Evolutionary conservation across 2,329 filamentous ascomycete genomes (phyloP), one percentile per base, ranked within the genome.

Genomic region (Anisogramma anomala): DNA sequence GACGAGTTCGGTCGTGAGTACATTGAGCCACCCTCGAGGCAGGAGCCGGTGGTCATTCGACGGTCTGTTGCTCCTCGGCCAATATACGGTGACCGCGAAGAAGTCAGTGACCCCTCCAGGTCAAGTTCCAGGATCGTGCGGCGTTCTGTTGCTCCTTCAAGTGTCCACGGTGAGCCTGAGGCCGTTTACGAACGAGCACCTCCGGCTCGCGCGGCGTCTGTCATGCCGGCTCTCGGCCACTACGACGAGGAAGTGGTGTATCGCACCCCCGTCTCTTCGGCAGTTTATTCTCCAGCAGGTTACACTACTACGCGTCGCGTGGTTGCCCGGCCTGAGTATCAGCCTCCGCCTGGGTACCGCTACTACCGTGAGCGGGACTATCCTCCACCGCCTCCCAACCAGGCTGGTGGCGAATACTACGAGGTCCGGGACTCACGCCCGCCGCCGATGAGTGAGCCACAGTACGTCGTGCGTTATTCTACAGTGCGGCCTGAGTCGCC

Each of bases 1-100:
- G 88, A 95, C 60, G 77, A 84, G 47, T 84, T 79, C 59, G 87
- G 87, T 30, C 84, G 84, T 56, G 78, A 85, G 56, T 95, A 88
- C 62, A 58, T 71, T 45, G 74, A 79, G 51, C 72, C 75, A 19
- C 52, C 62, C 8, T 67, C 45, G 23, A 47, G 65, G 35, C 50
- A 58, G 18, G 40, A 52, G 7, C 33, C 51, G 15, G 50, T 66
- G 17, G 48, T 66, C 14, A 54, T 67, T 15, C 62, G 72, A 34
- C 72, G 72, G 36, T 77, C 75, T 6, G 65, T 71, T 13, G 72
- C 69, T 4, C 68, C 72, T 30, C 63, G 41, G 22, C 31, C 45
- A 22, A 34, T 38, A 8, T 47, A 47, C 27, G 45, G 69, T 13
- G 46, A 54, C 19, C 55, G 57, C 26, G 49, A 41, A 15, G 43